Percentiles rank a stretch among this genome's conserved stretches.
Evolutionary conservation across 176 grass and related monocot genomes (phyloP).

Genomic region (Musa itinerans): DNA sequence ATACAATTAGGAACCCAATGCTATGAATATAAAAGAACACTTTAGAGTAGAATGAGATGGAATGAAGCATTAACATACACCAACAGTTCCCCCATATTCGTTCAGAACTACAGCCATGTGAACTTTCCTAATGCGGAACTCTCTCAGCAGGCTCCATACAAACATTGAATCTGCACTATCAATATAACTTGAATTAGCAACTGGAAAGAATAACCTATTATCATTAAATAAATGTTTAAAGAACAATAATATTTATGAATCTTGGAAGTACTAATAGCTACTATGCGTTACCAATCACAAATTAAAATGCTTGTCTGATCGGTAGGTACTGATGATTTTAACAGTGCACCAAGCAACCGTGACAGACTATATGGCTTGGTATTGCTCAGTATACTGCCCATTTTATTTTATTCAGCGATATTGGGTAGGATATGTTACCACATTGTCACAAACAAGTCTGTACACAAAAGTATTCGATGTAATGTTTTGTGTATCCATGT

Average conservation of each 20-base stretch:
- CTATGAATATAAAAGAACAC: background rate
- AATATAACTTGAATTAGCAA: background rate
- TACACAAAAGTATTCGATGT: too few species aligned
- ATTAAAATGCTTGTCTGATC: background rate
- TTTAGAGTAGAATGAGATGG: background rate
- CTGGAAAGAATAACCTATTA: background rate
- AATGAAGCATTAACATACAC: constrained; percentile 51
- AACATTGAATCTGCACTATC: constrained; percentile 88
- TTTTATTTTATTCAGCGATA: too few species aligned
- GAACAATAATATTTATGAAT: background rate
- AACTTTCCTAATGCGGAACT: constrained; percentile 94
- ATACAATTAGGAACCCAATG: background rate
- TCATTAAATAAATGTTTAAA: background rate
- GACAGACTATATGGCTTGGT: too few species aligned
- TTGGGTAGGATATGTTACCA: too few species aligned
- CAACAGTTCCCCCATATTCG: constrained; percentile 97
- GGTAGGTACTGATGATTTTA: too few species aligned
- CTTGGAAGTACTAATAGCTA: background rate
- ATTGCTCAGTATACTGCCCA: too few species aligned
- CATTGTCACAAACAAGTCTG: too few species aligned
- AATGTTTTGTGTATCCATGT: too few species aligned
- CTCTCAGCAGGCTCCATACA: constrained; percentile 92
- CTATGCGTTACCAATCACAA: background rate
- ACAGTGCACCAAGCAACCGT: too few species aligned
- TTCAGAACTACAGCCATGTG: constrained; percentile 99